Evolutionary conservation across 176 grass and related monocot species (phyloP), one percentile per base, ranked within the genome.

Genomic region (Oryza coarctata): DNA sequence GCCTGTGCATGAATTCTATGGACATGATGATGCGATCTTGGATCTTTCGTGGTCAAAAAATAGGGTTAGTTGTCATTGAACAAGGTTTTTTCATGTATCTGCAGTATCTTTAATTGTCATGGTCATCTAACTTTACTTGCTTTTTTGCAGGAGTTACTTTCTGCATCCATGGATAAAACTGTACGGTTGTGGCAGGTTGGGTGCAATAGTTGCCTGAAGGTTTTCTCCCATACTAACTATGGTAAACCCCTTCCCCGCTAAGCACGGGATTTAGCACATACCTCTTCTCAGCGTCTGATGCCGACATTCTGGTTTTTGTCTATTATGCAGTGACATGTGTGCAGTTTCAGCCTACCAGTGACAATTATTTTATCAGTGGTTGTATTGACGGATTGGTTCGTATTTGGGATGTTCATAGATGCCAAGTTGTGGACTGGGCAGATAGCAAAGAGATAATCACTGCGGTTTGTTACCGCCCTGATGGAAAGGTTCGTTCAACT

Each of bases 11-110:
- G 92, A 92, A 69, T 94, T 97, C 80, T 28, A 71, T 62, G 94
- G 92, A 30, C 94, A 97, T 70, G 52, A 70, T 40, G 92, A 85
- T 81, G 83, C 65, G 80, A 77, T 97, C 67, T 88, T 97, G 92
- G 92, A 94, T 88, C 89, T 97, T 70, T 92, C 94, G 30, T 97
- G 94, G 94, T 97, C 94, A 20, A 92, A 69, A 64, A 90, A 87
- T 73, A 94, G 89, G 87, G 94, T 94, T 40, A 94, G 82, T 70
- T 10, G 27, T 32, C 60, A 45, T 65, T 68, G n/a, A 68, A 83
- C 9, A 9, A 32, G 81, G 15, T 67, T 7, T 82, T 45, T 64
- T 58, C 32, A 30, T 84, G 40, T 58, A 75, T 44, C 5, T 65
- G 38, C 70, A 70, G 13, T 73, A 65, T 52, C 77, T 80, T 63